Conservation (phyloP, 2,329 filamentous ascomycete species). For the Verticillium longisporum region DNA sequence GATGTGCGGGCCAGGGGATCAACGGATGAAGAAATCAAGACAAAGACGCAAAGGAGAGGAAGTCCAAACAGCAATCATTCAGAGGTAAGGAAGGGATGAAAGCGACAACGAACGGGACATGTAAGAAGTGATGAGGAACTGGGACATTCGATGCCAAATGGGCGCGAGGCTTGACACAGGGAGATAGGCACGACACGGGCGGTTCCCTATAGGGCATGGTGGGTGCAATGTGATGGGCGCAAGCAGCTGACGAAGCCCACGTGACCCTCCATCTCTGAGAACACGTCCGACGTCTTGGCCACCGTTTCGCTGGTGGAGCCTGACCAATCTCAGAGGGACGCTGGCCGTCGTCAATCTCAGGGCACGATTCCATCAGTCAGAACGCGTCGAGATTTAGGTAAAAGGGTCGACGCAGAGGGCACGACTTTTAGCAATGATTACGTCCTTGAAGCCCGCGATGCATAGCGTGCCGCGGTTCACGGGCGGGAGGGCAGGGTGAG, state of each 20-base stretch:
- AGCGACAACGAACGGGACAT: not conserved
- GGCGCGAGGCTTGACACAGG: too few species aligned
- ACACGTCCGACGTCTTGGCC: constrained; percentile 2
- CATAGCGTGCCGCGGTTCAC: not conserved
- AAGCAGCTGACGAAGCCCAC: not conserved
- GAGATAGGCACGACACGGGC: too few species aligned
- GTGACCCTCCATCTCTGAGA: not conserved
- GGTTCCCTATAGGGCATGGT: not conserved
- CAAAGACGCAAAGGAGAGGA: not conserved
- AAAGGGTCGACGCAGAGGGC: not conserved
- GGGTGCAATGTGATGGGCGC: not conserved
- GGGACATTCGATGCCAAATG: not conserved
- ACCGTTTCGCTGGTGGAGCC: constrained; percentile 1
- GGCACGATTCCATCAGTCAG: not conserved
- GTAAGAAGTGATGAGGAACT: not conserved
- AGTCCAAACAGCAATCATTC: not conserved
- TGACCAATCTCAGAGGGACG: not conserved
- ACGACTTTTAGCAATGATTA: not conserved
- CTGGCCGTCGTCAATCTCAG: not conserved
- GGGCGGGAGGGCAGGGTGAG: not conserved
- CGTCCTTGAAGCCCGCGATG: not conserved
- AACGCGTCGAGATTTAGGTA: not conserved
- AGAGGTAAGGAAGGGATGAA: not conserved
- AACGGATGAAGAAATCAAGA: not conserved
- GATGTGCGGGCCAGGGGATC: not conserved